A percentile compares a stretch with the other conserved stretches of the same genome.
phyloP scores from a whole-genome alignment of 2,329 filamentous ascomycete genomes.

The Fusarium mundagurra region DNA sequence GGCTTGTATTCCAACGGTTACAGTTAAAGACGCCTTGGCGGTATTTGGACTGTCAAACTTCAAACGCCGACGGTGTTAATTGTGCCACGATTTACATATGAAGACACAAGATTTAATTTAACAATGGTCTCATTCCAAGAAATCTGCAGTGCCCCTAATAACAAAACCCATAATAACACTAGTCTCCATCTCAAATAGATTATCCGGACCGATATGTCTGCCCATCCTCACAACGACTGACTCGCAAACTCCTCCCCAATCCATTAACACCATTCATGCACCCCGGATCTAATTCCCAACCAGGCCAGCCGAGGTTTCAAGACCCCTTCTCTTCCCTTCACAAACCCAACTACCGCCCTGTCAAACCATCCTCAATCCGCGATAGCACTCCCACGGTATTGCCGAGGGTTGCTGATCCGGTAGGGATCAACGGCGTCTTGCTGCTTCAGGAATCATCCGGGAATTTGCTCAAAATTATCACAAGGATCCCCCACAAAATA shows the following conservation, averaged over 20 bases:
- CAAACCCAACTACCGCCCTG: conserved; percentile 14
- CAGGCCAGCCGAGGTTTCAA: conserved; percentile 24
- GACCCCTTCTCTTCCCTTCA: neutral
- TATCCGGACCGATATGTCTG: neutral
- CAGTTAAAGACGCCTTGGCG: neutral
- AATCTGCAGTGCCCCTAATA: neutral
- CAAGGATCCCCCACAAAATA: neutral
- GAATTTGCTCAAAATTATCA: neutral
- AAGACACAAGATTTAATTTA: neutral
- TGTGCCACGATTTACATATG: neutral
- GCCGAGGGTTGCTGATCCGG: neutral
- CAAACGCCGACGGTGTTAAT: neutral
- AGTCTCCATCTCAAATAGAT: neutral
- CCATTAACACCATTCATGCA: neutral
- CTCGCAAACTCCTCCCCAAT: conserved; percentile 1
- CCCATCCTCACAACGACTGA: neutral
- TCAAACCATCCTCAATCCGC: neutral
- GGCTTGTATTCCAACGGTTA: neutral
- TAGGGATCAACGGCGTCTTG: conserved; percentile 3
- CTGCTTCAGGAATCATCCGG: neutral
- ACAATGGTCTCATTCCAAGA: neutral
- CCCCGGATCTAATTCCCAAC: conserved; percentile 18
- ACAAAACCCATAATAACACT: neutral
- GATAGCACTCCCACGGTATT: neutral
- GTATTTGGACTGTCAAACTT: neutral